Base-by-base conservation (phyloP, 306 rosid genomes). In the Quercus gilva region DNA sequence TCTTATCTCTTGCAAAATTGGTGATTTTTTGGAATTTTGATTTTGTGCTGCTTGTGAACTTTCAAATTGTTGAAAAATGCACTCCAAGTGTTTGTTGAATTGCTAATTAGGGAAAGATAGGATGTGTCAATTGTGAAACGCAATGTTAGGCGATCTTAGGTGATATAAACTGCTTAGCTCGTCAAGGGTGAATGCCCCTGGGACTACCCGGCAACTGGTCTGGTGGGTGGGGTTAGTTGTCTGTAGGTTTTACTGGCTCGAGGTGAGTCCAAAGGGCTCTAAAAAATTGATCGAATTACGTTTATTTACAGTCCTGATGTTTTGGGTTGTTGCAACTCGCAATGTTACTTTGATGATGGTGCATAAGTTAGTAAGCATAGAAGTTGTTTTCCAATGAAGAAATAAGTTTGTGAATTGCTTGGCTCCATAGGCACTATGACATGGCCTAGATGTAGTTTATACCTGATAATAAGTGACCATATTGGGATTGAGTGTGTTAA, bases 11-110 rank as follows among this genome's bases (percentile, higher is more conserved):
- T 33, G n/a, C 52, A 67, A 35, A 64, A 29, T 10, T 28, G 35
- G 3, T 28, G 35, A 67, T 17, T 43, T 73, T 77, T 78, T 61
- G 61, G 79, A 11, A 53, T 83, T 75, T 60, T 41, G 57, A 7
- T 64, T 61, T 10, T 41, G 10, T 61, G 23, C 18, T 37, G 41
- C 21, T 23, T 31, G 14, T 72, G 45, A 33, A 61, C 70, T 61
- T n/a, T 14, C 5, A 35, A 35, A 14, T 69, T 37, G 9, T 31
- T 31, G 73, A 43, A 41, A 41, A 35, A 41, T 3, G 15, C 29
- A 11, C 17, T 43, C 43, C 41, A 14, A 29, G 1, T 19, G 6
- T 67, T 67, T 29, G 71, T 19, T 33, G 5, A 29, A 67, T 35
- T 8, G 26, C 25, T 18, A 33, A 67, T 67, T 33, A 33, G 35